Percentiles rank a stretch among this genome's conserved stretches.
Evolutionary conservation across 768 basidiomycete genomes (phyloP).

Genomic region (Lepiota brunneoincarnata): DNA sequence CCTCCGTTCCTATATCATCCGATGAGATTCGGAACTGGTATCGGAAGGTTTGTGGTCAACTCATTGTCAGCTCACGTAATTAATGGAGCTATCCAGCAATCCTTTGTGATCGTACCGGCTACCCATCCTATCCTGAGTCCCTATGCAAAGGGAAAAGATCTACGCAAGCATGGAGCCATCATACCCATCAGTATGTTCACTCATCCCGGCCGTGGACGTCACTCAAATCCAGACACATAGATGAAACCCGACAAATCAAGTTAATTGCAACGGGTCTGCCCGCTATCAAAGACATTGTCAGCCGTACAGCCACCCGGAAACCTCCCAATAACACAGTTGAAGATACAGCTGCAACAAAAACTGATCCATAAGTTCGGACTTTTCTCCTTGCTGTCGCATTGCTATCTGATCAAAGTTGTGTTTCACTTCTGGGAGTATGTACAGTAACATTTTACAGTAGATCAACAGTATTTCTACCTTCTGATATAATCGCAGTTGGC

Average conservation of each 20-base stretch:
- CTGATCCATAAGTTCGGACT: background rate
- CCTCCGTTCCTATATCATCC: constrained; percentile 49
- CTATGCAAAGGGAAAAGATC: constrained; percentile 35
- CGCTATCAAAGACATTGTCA: constrained; percentile 57
- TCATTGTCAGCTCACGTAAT: background rate
- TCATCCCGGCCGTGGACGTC: background rate
- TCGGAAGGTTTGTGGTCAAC: constrained; percentile 43
- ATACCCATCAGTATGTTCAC: constrained; percentile 52
- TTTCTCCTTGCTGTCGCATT: constrained; percentile 5
- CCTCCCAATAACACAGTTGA: background rate
- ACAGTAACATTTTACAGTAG: constrained; percentile 11
- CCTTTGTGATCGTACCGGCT: constrained; percentile 65
- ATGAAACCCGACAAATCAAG: constrained; percentile 70
- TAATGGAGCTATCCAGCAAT: constrained; percentile 49
- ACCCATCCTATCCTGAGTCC: constrained; percentile 54
- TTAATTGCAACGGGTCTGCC: constrained; percentile 70
- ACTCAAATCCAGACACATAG: constrained; percentile 31
- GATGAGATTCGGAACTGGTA: constrained; percentile 73
- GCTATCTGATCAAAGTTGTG: constrained; percentile 1
- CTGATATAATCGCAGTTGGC: constrained; percentile 35
- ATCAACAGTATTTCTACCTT: constrained; percentile 9
- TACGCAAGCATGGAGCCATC: constrained; percentile 65
- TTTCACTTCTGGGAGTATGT: constrained; percentile 6
- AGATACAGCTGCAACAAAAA: constrained; percentile 1
- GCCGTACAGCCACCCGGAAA: constrained; percentile 16